phyloP scores from a whole-genome alignment of 495 filamentous ascomycete genomes.

The Thermothielavioides terrestris region DNA sequence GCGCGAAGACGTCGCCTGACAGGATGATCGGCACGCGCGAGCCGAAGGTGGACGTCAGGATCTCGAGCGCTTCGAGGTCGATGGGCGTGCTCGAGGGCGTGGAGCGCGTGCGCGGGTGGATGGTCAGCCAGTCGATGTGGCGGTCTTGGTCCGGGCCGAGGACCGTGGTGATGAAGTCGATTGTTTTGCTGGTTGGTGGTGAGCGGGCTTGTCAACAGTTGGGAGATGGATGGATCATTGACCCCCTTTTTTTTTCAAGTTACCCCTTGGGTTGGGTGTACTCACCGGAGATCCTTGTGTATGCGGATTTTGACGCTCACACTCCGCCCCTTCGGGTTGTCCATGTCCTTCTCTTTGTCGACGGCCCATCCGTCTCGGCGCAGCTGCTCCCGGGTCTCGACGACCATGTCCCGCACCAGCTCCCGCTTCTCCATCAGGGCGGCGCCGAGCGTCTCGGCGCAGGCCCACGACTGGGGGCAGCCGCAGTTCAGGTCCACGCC shows the following conservation, averaged over 20 bases:
- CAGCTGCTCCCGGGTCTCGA: conserved; percentile 39
- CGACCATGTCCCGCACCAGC: conserved; percentile 52
- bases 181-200: conserved; percentile 35
- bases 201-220: not conserved
- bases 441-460: conserved; percentile 52
- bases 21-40: conserved; percentile 46
- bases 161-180: conserved; percentile 44
- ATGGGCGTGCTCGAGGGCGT: conserved; percentile 50
- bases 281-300: conserved; percentile 51
- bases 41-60: conserved; percentile 41
- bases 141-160: conserved; percentile 35
- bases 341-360: conserved; percentile 25
- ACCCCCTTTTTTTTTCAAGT: too few relatives aligned
- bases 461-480: conserved; percentile 62
- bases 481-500: conserved; percentile 64
- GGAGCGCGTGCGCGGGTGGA: conserved; percentile 50
- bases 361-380: conserved; percentile 38
- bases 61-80: conserved; percentile 48
- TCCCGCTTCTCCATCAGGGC: conserved; percentile 52
- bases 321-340: conserved; percentile 28
- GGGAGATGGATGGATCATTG: not conserved
- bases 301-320: conserved; percentile 61
- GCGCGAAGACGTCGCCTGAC: conserved; percentile 54
- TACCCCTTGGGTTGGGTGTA: too few relatives aligned
- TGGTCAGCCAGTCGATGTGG: conserved; percentile 52